These are phyloP conservation scores for Striga hermonthica DNA, from an alignment of 305 asterid species.

Conservation along the genomic window DNA sequence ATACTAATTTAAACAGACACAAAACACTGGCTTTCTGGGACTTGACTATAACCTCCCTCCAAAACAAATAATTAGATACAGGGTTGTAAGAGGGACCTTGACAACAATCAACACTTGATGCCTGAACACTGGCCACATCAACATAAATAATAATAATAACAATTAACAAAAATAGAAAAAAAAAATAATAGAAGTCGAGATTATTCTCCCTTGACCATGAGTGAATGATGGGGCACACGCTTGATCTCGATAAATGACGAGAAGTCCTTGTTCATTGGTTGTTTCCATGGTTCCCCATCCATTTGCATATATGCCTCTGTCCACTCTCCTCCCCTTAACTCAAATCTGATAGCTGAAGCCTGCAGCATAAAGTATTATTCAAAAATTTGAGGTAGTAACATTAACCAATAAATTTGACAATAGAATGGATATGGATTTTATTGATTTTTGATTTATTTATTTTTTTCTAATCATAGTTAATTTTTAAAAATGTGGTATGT, in stretches of 20 bases:
- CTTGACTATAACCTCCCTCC: slow-evolving; percentile 22
- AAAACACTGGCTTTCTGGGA: slow-evolving; percentile 1
- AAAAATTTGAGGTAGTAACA: no score
- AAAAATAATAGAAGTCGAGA: background rate
- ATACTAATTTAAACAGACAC: slow-evolving; percentile 21
- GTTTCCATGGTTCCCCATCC: slow-evolving; percentile 99
- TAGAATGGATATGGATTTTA: no score
- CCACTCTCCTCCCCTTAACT: slow-evolving; percentile 97
- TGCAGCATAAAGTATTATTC: slow-evolving; percentile 20
- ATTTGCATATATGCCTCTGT: slow-evolving; percentile 87
- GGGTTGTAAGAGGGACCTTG: slow-evolving; percentile 29
- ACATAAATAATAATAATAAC: slow-evolving; percentile 33
- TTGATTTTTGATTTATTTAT: no score
- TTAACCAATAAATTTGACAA: no score
- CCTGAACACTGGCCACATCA: slow-evolving; percentile 27
- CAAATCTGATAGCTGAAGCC: slow-evolving; percentile 88
- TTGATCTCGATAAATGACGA: slow-evolving; percentile 83
- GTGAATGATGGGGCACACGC: slow-evolving; percentile 65
- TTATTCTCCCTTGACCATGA: slow-evolving; percentile 68
- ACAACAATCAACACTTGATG: slow-evolving; percentile 37
- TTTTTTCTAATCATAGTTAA: no score
- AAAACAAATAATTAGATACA: slow-evolving; percentile 35
- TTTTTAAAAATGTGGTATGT: no score
- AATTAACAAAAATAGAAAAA: background rate
- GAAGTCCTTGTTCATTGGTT: slow-evolving; percentile 67